Evolutionary conservation across 495 filamentous ascomycete genomes (phyloP).

Genomic region (Daldinia concentrica): DNA sequence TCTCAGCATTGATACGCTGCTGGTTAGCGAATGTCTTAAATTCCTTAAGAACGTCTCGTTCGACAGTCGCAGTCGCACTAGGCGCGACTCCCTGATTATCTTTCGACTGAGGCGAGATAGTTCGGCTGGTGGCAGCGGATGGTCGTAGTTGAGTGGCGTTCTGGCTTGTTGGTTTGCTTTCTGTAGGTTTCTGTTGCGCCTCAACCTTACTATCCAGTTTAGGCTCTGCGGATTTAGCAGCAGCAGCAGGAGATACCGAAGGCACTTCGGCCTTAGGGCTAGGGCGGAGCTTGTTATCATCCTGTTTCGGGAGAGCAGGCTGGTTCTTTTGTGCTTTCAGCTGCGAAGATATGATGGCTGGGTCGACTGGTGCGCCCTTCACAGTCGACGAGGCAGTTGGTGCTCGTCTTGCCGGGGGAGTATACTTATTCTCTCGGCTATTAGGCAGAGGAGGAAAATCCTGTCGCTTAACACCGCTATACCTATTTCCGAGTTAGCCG

Average conservation of each 20-base stretch:
- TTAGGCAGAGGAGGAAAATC: slow-evolving; percentile 71
- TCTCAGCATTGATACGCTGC: slow-evolving; percentile 69
- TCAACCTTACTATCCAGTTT: slow-evolving; percentile 44
- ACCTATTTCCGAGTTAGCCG: slow-evolving; percentile 64
- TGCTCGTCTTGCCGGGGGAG: slow-evolving; percentile 84
- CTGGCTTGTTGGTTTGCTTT: slow-evolving; percentile 47
- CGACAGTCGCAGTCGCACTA: slow-evolving; percentile 81
- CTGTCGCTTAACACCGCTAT: slow-evolving; percentile 87
- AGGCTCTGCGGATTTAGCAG: slow-evolving; percentile 40
- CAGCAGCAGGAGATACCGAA: slow-evolving; percentile 38
- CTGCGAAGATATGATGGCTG: slow-evolving; percentile 83
- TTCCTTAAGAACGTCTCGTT: slow-evolving; percentile 76
- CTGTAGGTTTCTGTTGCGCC: slow-evolving; percentile 46
- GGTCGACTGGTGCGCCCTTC: slow-evolving; percentile 76
- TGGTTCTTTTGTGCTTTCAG: slow-evolving; percentile 62
- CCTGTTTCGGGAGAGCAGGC: slow-evolving; percentile 52
- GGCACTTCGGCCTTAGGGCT: slow-evolving; percentile 44
- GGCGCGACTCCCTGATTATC: slow-evolving; percentile 48
- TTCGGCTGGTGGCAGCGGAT: slow-evolving; percentile 49
- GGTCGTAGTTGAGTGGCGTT: slow-evolving; percentile 43
- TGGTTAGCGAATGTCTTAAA: slow-evolving; percentile 81
- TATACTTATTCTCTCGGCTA: slow-evolving; percentile 78
- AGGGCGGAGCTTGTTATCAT: slow-evolving; percentile 51
- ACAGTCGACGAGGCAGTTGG: slow-evolving; percentile 77
- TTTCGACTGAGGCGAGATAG: slow-evolving; percentile 53